Evolutionary conservation across 768 basidiomycete species (phyloP).

Genomic region (Podaxis sp.): DNA sequence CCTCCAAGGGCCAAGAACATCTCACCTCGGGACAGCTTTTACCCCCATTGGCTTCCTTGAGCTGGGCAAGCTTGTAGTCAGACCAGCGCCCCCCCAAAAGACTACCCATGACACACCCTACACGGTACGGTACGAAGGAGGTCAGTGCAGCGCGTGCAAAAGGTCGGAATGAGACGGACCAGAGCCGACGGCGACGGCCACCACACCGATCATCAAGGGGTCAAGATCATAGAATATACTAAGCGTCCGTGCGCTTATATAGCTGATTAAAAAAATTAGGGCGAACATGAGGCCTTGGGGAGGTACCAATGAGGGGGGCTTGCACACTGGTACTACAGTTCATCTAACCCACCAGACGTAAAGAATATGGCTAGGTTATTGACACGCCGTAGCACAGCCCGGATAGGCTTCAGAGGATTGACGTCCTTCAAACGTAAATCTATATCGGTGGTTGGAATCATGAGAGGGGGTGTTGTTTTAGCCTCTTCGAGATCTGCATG

Average conservation of each 20-base stretch:
- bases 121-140: not conserved
- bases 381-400: conserved; percentile 51
- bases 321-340: not conserved
- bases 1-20: not conserved
- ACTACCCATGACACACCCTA: conserved; percentile 42
- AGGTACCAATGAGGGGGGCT: not conserved
- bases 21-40: conserved; percentile 63
- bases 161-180: conserved; percentile 38
- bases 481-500: conserved; percentile 23
- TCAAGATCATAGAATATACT: conserved; percentile 61
- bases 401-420: conserved; percentile 69
- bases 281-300: conserved; percentile 66
- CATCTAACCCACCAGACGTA: conserved; percentile 55
- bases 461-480: conserved; percentile 18
- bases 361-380: conserved; percentile 70
- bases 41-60: conserved; percentile 40
- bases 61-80: conserved; percentile 37
- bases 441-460: conserved; percentile 26
- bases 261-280: conserved; percentile 67
- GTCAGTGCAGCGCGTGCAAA: not conserved
- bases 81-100: conserved; percentile 46
- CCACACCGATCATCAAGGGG: conserved; percentile 70
- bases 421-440: conserved; percentile 66
- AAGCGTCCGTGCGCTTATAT: conserved; percentile 74
- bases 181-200: conserved; percentile 72